phyloP scores from a whole-genome alignment of 2,329 filamentous ascomycete genomes.

The Amphichorda felina region DNA sequence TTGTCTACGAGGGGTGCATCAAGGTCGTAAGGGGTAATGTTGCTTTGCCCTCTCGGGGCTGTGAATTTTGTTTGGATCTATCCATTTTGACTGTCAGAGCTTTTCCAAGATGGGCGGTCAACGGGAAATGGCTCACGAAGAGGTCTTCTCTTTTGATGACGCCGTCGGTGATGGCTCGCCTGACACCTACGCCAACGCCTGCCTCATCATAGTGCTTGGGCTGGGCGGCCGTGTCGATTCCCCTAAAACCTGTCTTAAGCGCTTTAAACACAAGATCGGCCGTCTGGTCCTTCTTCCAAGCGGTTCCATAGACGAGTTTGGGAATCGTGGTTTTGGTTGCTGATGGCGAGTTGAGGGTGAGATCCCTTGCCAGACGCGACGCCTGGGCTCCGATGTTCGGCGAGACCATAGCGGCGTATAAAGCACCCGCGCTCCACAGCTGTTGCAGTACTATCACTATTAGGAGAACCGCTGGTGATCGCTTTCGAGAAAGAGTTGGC shows the following conservation, averaged over 20 bases:
- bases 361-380: conserved; percentile 19
- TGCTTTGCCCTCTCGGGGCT: conserved; percentile 48
- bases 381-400: conserved; percentile 11
- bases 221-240: conserved; percentile 67
- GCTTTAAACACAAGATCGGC: conserved; percentile 57
- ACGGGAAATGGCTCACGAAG: conserved; percentile 22
- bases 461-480: background rate
- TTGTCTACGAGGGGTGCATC: conserved; percentile 47
- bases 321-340: conserved; percentile 19
- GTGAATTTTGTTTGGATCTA: conserved; percentile 81
- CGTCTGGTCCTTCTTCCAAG: conserved; percentile 70
- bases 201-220: conserved; percentile 68
- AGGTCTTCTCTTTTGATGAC: conserved; percentile 44
- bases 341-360: conserved; percentile 8
- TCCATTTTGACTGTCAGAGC: background rate
- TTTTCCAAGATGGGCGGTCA: background rate
- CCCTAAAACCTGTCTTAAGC: conserved; percentile 56
- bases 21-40: conserved; percentile 48
- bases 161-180: conserved; percentile 45
- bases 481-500: too few species aligned
- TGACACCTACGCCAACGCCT: conserved; percentile 56
- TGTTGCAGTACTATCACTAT: too few species aligned
- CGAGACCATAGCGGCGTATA: conserved; percentile 8
- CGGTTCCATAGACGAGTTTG: conserved; percentile 63
- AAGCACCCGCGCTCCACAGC: too few species aligned